Percentiles rank a stretch among this genome's conserved stretches.
These are phyloP conservation scores for Aspergillus pseudoglaucus DNA, from an alignment of 2,329 filamentous ascomycete genomes.

Conservation along the genomic window DNA sequence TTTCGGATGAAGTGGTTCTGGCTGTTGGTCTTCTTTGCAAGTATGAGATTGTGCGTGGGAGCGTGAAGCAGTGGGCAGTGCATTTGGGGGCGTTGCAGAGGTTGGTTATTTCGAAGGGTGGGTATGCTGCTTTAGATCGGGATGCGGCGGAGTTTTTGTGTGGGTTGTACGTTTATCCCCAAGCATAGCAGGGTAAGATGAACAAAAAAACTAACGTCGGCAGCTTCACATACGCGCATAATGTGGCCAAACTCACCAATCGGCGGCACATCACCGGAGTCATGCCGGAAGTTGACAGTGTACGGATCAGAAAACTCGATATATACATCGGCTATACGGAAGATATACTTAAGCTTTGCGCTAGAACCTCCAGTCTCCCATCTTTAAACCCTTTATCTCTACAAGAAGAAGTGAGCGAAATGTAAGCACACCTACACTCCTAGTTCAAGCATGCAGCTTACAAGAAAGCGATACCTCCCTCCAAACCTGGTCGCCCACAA, in stretches of 20 bases:
- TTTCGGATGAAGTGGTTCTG: constrained; percentile 28
- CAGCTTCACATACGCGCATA: constrained; percentile 30
- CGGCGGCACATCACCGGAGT: constrained; percentile 17
- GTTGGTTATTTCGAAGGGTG: constrained; percentile 27
- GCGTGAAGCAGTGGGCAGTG: constrained; percentile 33
- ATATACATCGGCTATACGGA: constrained; percentile 35
- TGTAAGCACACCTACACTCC: constrained; percentile 15
- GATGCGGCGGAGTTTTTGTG: constrained; percentile 27
- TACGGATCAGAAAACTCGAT: constrained; percentile 25
- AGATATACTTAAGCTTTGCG: constrained; percentile 28
- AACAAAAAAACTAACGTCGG: too few relatives aligned
- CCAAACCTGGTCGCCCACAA: constrained; percentile 23
- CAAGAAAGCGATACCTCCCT: constrained; percentile 26
- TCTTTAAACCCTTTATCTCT: constrained; percentile 19
- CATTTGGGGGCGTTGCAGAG: constrained; percentile 30
- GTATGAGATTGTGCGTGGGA: constrained; percentile 33
- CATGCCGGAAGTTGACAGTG: constrained; percentile 14
- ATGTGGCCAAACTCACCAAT: constrained; percentile 29
- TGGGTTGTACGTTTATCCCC: constrained; percentile 23
- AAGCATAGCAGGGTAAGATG: too few relatives aligned
- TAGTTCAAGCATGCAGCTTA: not conserved
- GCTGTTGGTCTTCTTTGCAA: constrained; percentile 33
- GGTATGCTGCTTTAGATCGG: constrained; percentile 21
- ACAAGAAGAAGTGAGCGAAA: constrained; percentile 19
- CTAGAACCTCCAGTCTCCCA: constrained; percentile 27